Conservation (phyloP, 495 filamentous ascomycete genomes). For the Talaromyces wortmannii region DNA sequence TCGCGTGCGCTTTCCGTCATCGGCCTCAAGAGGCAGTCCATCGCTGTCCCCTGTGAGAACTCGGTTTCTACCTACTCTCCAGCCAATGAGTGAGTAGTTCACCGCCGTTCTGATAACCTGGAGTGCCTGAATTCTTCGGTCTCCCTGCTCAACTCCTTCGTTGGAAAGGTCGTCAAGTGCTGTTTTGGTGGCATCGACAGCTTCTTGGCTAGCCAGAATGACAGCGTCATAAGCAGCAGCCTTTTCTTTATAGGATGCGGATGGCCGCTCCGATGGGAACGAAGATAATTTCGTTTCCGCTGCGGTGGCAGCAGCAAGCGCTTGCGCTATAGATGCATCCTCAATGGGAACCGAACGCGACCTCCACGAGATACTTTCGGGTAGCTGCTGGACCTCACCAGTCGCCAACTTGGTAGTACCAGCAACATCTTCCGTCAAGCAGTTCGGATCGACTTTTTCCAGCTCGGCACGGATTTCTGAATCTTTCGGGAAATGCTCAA, state of each 20-base stretch:
- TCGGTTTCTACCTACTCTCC: conserved; percentile 90
- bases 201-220: conserved; percentile 86
- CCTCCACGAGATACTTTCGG: conserved; percentile 82
- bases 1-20: conserved; percentile 50
- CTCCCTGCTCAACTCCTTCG: conserved; percentile 79
- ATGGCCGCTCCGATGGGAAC: conserved; percentile 33
- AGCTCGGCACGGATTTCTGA: conserved; percentile 55
- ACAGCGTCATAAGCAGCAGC: conserved; percentile 87
- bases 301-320: conserved; percentile 51
- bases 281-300: conserved; percentile 46
- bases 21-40: conserved; percentile 55
- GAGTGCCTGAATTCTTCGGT: conserved; percentile 83
- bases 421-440: conserved; percentile 53
- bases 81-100: conserved; percentile 87
- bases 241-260: conserved; percentile 43
- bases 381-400: conserved; percentile 48
- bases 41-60: conserved; percentile 76
- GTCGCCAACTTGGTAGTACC: conserved; percentile 48
- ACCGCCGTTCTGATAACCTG: conserved; percentile 90
- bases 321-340: conserved; percentile 83
- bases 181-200: conserved; percentile 84
- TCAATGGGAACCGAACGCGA: conserved; percentile 81
- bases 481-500: conserved; percentile 63
- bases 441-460: conserved; percentile 65
- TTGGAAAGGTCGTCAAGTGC: conserved; percentile 82